Evolutionary conservation across 345 rosid genomes (phyloP).

Genomic region (Syzygium jambos): DNA sequence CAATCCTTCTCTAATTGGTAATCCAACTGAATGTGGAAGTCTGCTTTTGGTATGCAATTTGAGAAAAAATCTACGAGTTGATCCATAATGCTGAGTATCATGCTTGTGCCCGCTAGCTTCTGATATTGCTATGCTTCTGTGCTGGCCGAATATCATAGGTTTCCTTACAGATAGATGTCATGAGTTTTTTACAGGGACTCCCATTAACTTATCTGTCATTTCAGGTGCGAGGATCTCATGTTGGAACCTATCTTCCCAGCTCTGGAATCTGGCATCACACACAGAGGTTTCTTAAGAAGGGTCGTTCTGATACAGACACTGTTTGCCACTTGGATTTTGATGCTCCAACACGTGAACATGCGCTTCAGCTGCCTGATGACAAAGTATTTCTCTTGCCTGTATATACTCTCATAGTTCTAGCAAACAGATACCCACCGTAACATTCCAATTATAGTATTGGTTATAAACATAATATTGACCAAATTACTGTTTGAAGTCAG

Average conservation of each 20-base stretch:
- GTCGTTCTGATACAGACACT: conserved; percentile 39
- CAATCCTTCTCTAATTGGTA: not conserved
- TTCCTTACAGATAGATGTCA: not conserved
- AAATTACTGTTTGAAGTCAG: not conserved
- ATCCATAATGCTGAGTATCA: not conserved
- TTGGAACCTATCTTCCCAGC: conserved; percentile 87
- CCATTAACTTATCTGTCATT: not conserved
- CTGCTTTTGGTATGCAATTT: not conserved
- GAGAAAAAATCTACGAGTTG: not conserved
- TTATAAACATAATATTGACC: not conserved
- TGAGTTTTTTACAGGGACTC: not conserved
- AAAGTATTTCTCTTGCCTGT: conserved; percentile 34
- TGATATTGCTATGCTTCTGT: not conserved
- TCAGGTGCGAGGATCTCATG: conserved; percentile 91
- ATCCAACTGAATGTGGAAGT: not conserved
- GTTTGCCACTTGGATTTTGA: conserved; percentile 96
- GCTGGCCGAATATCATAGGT: not conserved
- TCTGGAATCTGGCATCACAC: conserved; percentile 98
- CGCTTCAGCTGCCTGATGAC: conserved; percentile 71
- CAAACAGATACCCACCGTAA: not conserved
- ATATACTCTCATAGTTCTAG: not conserved
- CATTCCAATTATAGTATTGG: not conserved
- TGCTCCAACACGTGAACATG: conserved; percentile 97
- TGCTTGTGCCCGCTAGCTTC: not conserved
- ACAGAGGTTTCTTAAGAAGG: conserved; percentile 71